Evolutionary conservation across 805 yeast genomes (phyloP), one percentile per base, ranked within the genome.

Genomic region (Myxozyma udenii): DNA sequence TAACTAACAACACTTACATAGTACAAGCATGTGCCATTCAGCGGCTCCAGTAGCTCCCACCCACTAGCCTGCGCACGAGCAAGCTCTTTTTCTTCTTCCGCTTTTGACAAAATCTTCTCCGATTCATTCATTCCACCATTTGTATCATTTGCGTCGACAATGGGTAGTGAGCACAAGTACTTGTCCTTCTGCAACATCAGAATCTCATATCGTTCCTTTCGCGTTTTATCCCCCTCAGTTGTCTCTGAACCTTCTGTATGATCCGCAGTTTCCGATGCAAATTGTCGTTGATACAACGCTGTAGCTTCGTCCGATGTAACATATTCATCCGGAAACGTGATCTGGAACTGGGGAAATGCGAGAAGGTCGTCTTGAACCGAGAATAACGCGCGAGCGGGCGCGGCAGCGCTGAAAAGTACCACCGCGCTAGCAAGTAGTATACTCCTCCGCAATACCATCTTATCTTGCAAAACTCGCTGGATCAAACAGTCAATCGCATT

Each of bases 1-100:
- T 12, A 5, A 16, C 3, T 18, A 16, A 7, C n/a, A 19, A 21
- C 5, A 40, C 55, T 42, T 28, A 56, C 58, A 16, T 58, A 58
- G 41, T 56, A 58, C 19, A 58, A 18, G 24, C 61, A 58, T 3
- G 55, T 40, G 6, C 61, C 61, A 16, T 49, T 46, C 36, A 58
- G 33, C 21, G 58, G 57, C 48, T 58, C 57, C 12, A 58, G 44
- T 25, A 58, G 25, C 5, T 53, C 53, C 61, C 61, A 58, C 18
- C 61, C 61, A 32, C 39, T 38, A 14, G 45, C 50, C 24, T 43
- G 51, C 3, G 56, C 55, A 2, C 57, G 40, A 36, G 47, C 48
- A 14, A 52, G 46, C 45, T 53, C 58, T n/a, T 40, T 18, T 41
- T 56, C 57, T 26, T 57, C 60, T 18, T 57, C 59, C 4, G 53